Evolutionary conservation across 208 protist species (phyloP), one percentile per base, ranked within the genome.

Genomic region (Trypanosoma boissoni): DNA sequence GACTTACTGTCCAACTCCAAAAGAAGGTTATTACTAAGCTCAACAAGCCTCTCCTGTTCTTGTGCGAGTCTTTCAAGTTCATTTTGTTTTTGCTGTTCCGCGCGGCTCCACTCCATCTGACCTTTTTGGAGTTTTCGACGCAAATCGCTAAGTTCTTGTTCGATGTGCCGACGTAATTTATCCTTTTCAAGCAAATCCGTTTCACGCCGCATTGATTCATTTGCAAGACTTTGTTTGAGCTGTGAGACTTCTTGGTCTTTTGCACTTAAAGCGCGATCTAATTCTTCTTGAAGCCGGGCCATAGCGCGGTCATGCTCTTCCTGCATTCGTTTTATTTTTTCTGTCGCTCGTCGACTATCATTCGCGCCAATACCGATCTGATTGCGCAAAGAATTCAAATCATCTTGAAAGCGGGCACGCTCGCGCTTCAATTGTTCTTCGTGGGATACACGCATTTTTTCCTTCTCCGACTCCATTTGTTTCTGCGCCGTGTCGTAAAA

Each of bases 1-100:
- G 86, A 82, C 53, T 83, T 86, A 57, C 62, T 79, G 29, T 89
- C 79, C 79, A 76, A 90, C 49, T 83, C 78, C 3, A 51, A 58
- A 20, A 93, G 52, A 10, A 93, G 72, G 16, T 65, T 42, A 61
- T 76, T 84, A 54, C 73, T 79, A 18, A 79, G 66, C 29, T 27
- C 36, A 9, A 83, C 64, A 39, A 88, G 67, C 54, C 77, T 58
- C 20, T 90, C 86, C 61, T 89, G 80, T 63, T 83, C 77, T 29
- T 69, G 23, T 43, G 80, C 66, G 43, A 93, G 37, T 27, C 65
- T 64, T 10, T 76, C 66, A 18, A 93, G 75, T 43, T 89, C 82
- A n/a, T 72, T 65, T 36, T 86, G 75, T 36, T 82, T 79, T 54
- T 86, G 66, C 21, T 69, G 68, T 54, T 88, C 78, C 57, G 77